Evolutionary conservation across 345 rosid genomes (phyloP), one percentile per base, ranked within the genome.

Genomic region (Salix caprea): DNA sequence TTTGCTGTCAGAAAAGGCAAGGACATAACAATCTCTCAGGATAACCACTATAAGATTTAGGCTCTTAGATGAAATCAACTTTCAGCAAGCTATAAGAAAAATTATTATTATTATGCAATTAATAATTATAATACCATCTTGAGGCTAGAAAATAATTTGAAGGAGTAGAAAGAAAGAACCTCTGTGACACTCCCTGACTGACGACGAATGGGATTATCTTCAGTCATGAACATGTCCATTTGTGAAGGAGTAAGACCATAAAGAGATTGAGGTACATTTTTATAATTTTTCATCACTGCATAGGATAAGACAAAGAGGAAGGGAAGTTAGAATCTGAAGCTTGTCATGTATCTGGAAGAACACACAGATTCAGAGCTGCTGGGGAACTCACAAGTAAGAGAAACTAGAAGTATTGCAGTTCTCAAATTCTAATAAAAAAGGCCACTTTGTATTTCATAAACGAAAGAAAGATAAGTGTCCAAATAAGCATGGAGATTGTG

Each of bases 191-290:
- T 85, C 80, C 86, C 94, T 3, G 97, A 76, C 77, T 89, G 96
- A 77, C 87, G 82, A 67, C 87, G 85, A 13, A 79, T 77, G 52
- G 91, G 97, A 83, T 87, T 90, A 82, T 90, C 94, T 83, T 90
- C 96, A 0, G 94, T 89, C 97, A 90, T 89, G 88, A 96, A 91
- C 98, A 93, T 91, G 76, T 88, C 89, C 93, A 96, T 84, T 74
- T 96, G 99, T 68, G 94, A 83, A 69, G 93, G 86, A 74, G 83
- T 71, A 64, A 93, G 98, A 71, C 99, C 99, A 79, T 95, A 95
- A 67, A 95, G 89, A 84, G 80, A 81, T 39, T 76, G 80, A 0
- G 99, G 97, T 28, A 92, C 93, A 73, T 85, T 90, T 79, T 91
- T 93, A 87, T 76, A 95, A 85, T 95, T 93, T 23, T 90, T 91